These are phyloP conservation scores for Abortiporus biennis DNA, from an alignment of 1,284 basidiomycete species.

Conservation along the genomic window DNA sequence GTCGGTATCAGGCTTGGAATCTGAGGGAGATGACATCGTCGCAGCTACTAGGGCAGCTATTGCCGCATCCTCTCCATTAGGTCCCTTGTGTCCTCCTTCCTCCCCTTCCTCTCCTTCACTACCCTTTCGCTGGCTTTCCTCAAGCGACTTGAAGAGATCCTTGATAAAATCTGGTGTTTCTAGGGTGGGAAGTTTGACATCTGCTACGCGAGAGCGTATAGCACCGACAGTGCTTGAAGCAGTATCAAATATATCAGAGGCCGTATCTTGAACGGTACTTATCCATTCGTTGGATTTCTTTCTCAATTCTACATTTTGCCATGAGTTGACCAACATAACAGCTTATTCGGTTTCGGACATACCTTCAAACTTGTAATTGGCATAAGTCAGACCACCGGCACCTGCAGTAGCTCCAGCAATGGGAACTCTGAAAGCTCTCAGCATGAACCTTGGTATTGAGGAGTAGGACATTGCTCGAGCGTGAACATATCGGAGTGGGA, in stretches of 20 bases:
- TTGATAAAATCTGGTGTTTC: constrained; percentile 71
- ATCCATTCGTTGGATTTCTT: constrained; percentile 65
- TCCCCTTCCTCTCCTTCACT: constrained; percentile 23
- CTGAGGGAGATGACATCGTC: constrained; percentile 67
- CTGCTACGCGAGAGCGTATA: constrained; percentile 50
- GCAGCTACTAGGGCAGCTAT: constrained; percentile 72
- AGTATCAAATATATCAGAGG: constrained; percentile 57
- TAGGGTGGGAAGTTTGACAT: constrained; percentile 59
- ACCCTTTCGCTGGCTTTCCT: constrained; percentile 21
- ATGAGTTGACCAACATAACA: not conserved
- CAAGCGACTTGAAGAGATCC: constrained; percentile 45
- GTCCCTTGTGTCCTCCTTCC: constrained; percentile 31
- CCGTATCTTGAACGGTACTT: constrained; percentile 57
- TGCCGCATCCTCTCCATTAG: constrained; percentile 51
- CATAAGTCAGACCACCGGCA: constrained; percentile 86
- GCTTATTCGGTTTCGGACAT: constrained; percentile 17
- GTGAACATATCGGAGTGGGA: constrained; percentile 56
- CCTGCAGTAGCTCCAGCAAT: constrained; percentile 82
- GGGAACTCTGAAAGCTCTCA: constrained; percentile 79
- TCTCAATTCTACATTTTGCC: constrained; percentile 49
- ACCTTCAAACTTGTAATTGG: constrained; percentile 94
- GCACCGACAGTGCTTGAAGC: constrained; percentile 62
- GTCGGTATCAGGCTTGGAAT: constrained; percentile 38
- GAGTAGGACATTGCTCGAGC: constrained; percentile 77
- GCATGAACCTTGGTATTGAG: constrained; percentile 77